Evolutionary conservation across 2,329 filamentous ascomycete species (phyloP).

Genomic region (Tolypocladium nubicola): DNA sequence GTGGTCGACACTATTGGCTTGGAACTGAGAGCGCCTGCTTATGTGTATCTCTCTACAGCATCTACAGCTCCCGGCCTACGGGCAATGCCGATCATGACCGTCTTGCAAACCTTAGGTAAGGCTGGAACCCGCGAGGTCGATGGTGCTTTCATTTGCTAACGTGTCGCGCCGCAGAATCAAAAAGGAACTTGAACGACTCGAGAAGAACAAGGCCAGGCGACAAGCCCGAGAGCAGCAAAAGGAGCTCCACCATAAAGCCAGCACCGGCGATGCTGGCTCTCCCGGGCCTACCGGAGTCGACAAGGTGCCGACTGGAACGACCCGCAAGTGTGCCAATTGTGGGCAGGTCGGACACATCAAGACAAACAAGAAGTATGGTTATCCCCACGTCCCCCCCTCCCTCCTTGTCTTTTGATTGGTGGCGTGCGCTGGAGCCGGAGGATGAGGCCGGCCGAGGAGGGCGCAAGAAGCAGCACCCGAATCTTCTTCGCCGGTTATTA

Average conservation of each 20-base stretch:
- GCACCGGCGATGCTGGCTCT: conserved; percentile 35
- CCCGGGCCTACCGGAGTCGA: conserved; percentile 33
- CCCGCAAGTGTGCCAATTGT: conserved; percentile 94
- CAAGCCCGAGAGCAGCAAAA: conserved; percentile 88
- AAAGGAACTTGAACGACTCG: conserved; percentile 68
- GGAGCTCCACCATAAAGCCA: conserved; percentile 41
- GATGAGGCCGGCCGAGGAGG: conserved; percentile 2
- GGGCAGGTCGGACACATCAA: conserved; percentile 96
- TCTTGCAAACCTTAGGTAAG: conserved; percentile 31
- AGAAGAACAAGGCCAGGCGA: conserved; percentile 84
- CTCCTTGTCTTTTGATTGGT: conserved; percentile 22
- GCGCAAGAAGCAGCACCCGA: conserved; percentile 8
- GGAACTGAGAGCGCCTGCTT: conserved; percentile 24
- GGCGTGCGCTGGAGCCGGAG: conserved; percentile 8
- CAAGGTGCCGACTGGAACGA: conserved; percentile 54
- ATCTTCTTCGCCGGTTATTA: conserved; percentile 9
- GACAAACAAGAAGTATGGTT: conserved; percentile 88
- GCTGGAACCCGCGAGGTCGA: not conserved
- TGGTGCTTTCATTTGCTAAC: not conserved
- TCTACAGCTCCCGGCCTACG: conserved; percentile 38
- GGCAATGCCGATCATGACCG: conserved; percentile 41
- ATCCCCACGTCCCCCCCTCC: conserved; percentile 16
- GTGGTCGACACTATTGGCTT: conserved; percentile 20
- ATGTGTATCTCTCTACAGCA: conserved; percentile 30
- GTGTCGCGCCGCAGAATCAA: conserved; percentile 21